Conservation (phyloP, 108 stramenopile species). For the Fragilaria radians region DNA sequence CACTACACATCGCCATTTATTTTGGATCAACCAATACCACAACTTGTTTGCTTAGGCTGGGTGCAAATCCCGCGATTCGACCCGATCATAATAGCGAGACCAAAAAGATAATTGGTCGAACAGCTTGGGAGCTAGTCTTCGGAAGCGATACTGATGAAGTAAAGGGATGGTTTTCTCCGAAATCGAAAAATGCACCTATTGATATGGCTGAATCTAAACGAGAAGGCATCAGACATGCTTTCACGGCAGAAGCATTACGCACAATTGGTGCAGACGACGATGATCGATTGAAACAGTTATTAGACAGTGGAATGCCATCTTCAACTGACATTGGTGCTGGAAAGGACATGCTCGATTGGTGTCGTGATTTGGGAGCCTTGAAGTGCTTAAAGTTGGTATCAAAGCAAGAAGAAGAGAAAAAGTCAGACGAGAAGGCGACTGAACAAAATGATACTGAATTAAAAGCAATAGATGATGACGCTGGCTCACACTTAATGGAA, state of each 20-base stretch:
- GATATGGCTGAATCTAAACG: constrained; percentile 60
- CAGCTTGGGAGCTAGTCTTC: constrained; percentile 84
- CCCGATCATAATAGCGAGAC: constrained; percentile 21
- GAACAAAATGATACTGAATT: neutral
- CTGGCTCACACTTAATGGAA: neutral
- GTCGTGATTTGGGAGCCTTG: constrained; percentile 58
- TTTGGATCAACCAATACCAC: constrained; percentile 71
- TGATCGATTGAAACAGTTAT: constrained; percentile 48
- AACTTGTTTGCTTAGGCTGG: constrained; percentile 69
- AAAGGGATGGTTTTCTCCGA: constrained; percentile 10
- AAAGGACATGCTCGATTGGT: constrained; percentile 63
- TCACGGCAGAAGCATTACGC: constrained; percentile 78
- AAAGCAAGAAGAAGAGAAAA: constrained; percentile 3
- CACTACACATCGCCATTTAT: constrained; percentile 69
- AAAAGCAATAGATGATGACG: neutral
- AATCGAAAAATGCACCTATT: constrained; percentile 19
- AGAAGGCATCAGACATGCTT: constrained; percentile 76
- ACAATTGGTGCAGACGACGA: constrained; percentile 81
- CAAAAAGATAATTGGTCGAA: constrained; percentile 45
- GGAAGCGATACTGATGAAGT: constrained; percentile 28
- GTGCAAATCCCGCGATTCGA: constrained; percentile 75
- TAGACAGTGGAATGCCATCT: constrained; percentile 63
- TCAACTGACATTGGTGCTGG: constrained; percentile 53
- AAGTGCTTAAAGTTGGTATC: constrained; percentile 47
- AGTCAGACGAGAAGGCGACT: neutral